These are phyloP conservation scores for Leccinum sublutescens DNA, from an alignment of 768 basidiomycete species.

Conservation along the genomic window DNA sequence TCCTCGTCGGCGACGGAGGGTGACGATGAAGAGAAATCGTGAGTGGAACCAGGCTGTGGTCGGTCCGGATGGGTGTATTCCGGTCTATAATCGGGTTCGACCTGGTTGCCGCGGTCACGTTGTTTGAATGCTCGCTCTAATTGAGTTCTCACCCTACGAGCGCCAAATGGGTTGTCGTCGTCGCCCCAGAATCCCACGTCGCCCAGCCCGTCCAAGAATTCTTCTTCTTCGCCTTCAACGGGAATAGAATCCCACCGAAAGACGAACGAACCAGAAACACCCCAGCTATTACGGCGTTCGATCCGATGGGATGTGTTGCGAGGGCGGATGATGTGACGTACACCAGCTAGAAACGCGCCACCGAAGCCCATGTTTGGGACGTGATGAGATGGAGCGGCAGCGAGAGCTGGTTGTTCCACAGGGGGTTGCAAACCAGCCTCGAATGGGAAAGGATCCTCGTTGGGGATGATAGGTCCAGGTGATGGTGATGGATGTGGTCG, in stretches of 20 bases:
- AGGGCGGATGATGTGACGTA: constrained; percentile 28
- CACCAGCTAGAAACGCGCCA: constrained; percentile 54
- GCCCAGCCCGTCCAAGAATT: constrained; percentile 15
- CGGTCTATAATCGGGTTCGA: constrained; percentile 47
- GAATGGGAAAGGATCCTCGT: constrained; percentile 50
- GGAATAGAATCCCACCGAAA: constrained; percentile 30
- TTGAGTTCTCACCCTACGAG: constrained; percentile 18
- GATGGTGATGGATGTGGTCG: constrained; percentile 35
- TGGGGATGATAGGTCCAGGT: constrained; percentile 49
- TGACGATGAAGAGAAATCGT: constrained; percentile 52
- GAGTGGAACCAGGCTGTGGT: constrained; percentile 62
- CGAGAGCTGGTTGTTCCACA: constrained; percentile 29
- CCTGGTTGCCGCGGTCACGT: constrained; percentile 11
- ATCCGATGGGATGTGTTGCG: constrained; percentile 9
- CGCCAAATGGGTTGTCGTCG: constrained; percentile 4
- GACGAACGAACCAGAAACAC: constrained; percentile 26
- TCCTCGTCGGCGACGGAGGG: constrained; percentile 43
- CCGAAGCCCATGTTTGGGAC: constrained; percentile 63
- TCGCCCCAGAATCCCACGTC: constrained; percentile 21
- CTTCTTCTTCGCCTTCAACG: constrained; percentile 8
- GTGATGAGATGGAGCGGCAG: constrained; percentile 53
- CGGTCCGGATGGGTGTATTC: constrained; percentile 64
- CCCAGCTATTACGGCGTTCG: constrained; percentile 22
- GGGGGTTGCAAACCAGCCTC: constrained; percentile 35
- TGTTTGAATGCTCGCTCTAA: constrained; percentile 26